Percentiles rank a stretch among this genome's conserved stretches.
Evolutionary conservation across 768 basidiomycete genomes (phyloP).

Genomic region (Xerocomus potaroensis): DNA sequence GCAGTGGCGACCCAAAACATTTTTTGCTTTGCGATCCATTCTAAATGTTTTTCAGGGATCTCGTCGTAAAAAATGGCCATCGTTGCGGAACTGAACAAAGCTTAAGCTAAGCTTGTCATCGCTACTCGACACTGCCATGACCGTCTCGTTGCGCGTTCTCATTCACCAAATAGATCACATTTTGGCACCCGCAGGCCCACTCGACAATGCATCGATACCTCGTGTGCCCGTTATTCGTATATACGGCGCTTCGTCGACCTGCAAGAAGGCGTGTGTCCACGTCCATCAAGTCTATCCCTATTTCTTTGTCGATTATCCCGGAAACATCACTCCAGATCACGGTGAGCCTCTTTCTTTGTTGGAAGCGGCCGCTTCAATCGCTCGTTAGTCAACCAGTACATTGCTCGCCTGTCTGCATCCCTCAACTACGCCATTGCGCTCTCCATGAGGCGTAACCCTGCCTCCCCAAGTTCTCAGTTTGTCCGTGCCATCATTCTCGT

Average conservation of each 20-base stretch:
- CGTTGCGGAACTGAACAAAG: no score
- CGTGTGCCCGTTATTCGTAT: conserved; percentile 81
- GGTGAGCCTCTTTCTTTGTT: conserved; percentile 40
- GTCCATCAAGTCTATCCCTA: conserved; percentile 95
- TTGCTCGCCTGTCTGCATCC: conserved; percentile 62
- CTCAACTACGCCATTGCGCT: conserved; percentile 85
- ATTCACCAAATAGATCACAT: conserved; percentile 63
- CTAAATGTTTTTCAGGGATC: conserved; percentile 48
- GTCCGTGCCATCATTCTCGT: conserved; percentile 78
- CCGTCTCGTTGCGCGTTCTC: conserved; percentile 37
- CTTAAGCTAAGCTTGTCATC: no score
- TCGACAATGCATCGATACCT: conserved; percentile 60
- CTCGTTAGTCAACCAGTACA: conserved; percentile 66
- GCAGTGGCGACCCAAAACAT: conserved; percentile 72
- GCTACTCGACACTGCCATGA: no score
- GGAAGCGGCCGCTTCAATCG: conserved; percentile 1
- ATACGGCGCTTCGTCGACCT: conserved; percentile 75
- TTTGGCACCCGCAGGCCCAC: conserved; percentile 50
- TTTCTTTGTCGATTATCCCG: conserved; percentile 81
- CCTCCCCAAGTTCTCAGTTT: conserved; percentile 52
- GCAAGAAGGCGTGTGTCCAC: conserved; percentile 80
- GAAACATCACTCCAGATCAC: conserved; percentile 54
- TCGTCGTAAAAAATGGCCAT: conserved; percentile 60
- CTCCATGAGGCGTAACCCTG: conserved; percentile 70
- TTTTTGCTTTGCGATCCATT: conserved; percentile 60